Percentiles rank a stretch among this genome's conserved stretches.
Evolutionary conservation across 2,329 filamentous ascomycete species (phyloP).

Genomic region (Cordyceps sp.): DNA sequence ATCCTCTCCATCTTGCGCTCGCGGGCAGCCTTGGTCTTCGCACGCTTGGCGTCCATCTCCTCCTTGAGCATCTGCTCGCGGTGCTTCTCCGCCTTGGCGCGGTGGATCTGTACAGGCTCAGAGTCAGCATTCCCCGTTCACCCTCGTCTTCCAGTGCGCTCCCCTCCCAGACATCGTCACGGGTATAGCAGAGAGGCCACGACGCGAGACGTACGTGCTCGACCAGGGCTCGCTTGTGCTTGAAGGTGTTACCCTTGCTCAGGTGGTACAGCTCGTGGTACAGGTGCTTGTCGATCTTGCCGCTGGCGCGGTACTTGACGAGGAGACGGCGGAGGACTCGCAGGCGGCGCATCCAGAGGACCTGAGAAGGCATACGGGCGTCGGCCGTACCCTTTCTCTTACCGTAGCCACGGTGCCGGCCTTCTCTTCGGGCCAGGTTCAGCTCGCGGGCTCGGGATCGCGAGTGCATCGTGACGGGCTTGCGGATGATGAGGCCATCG

Average conservation of each 20-base stretch:
- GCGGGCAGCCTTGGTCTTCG: constrained; percentile 99
- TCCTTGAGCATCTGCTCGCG: constrained; percentile 95
- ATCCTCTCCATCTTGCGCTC: constrained; percentile 94
- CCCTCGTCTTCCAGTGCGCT: too few species aligned
- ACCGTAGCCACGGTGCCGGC: constrained; percentile 97
- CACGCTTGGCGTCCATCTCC: constrained; percentile 99
- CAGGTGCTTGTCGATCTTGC: constrained; percentile 99
- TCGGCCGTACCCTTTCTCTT: constrained; percentile 99
- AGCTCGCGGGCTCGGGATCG: constrained; percentile 90
- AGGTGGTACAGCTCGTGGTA: constrained; percentile 99
- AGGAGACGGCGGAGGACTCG: constrained; percentile 97
- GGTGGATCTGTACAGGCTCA: constrained; percentile 66
- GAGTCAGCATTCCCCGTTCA: not conserved
- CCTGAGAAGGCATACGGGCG: constrained; percentile 95
- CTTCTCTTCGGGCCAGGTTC: constrained; percentile 84
- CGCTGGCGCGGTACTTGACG: constrained; percentile 98
- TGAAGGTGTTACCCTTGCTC: constrained; percentile 99
- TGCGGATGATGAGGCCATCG: constrained; percentile 99
- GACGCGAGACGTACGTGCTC: constrained; percentile 74
- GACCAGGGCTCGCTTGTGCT: constrained; percentile 99
- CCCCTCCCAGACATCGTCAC: too few species aligned
- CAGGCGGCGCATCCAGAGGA: constrained; percentile 99
- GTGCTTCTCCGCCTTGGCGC: constrained; percentile 98
- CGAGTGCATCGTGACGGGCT: constrained; percentile 99
- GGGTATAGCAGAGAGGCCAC: constrained; percentile 1